Conservation (phyloP, 495 filamentous ascomycete species). For the Lophiostoma macrostomum region DNA sequence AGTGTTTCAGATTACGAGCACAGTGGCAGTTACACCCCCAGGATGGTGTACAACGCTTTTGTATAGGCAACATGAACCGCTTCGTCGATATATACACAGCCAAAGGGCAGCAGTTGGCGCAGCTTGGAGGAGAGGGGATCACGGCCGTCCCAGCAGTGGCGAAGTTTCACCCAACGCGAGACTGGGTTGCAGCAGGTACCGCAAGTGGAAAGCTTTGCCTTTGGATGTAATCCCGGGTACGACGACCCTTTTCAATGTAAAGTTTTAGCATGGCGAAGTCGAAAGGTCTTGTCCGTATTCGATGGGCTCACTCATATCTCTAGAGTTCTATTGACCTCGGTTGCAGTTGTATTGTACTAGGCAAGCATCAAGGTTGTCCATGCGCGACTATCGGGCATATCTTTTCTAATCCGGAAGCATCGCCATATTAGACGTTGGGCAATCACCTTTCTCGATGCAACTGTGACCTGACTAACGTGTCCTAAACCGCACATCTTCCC, state of each 20-base stretch:
- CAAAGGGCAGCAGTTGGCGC: constrained; percentile 82
- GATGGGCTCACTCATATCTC: no score
- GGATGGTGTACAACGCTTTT: constrained; percentile 78
- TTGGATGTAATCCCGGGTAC: constrained; percentile 91
- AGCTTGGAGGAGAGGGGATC: constrained; percentile 83
- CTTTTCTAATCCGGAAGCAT: no score
- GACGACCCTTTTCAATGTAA: not conserved
- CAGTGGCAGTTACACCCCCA: constrained; percentile 84
- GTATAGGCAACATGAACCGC: constrained; percentile 95
- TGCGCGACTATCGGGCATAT: no score
- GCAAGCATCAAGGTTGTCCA: no score
- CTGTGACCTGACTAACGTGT: no score
- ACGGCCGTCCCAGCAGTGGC: constrained; percentile 92
- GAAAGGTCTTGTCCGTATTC: no score
- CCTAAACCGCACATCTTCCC: no score
- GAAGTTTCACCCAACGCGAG: constrained; percentile 78
- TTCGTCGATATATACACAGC: constrained; percentile 87
- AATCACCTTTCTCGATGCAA: no score
- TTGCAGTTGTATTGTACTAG: no score
- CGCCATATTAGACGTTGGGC: no score
- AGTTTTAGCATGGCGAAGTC: not conserved
- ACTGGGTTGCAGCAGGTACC: constrained; percentile 92
- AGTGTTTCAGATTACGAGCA: constrained; percentile 68
- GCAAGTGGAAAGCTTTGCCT: constrained; percentile 89
- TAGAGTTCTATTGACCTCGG: no score